phyloP scores from a whole-genome alignment of 2,329 filamentous ascomycete species.

The Xylariaceae sp. region DNA sequence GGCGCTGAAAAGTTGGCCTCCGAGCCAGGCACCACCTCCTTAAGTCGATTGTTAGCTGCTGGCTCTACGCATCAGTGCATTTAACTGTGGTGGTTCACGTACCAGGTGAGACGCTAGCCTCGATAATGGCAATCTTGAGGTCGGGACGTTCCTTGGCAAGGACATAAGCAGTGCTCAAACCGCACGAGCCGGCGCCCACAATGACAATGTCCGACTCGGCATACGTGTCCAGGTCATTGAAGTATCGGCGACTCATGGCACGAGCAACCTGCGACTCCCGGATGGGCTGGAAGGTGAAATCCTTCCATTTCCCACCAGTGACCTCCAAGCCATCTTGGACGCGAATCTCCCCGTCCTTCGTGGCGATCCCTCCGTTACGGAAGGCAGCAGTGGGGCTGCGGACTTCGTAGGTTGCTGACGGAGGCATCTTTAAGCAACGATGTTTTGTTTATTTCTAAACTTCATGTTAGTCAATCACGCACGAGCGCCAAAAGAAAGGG shows the following conservation, averaged over 20 bases:
- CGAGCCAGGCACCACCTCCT: conserved; percentile 86
- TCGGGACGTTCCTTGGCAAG: conserved; percentile 79
- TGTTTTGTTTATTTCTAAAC: conserved; percentile 25
- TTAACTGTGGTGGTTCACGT: conserved; percentile 28
- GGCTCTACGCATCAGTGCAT: not conserved
- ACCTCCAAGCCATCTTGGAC: conserved; percentile 53
- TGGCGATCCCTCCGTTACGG: conserved; percentile 40
- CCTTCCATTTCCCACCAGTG: conserved; percentile 72
- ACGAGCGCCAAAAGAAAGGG: conserved; percentile 28
- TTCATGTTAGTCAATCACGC: conserved; percentile 33
- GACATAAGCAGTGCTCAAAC: conserved; percentile 77
- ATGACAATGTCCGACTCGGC: conserved; percentile 94
- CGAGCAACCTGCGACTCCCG: conserved; percentile 88
- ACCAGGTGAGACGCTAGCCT: conserved; percentile 74
- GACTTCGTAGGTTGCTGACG: conserved; percentile 63
- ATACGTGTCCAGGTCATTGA: conserved; percentile 79
- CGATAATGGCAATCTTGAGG: conserved; percentile 85
- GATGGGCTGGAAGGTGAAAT: conserved; percentile 78
- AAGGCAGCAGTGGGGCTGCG: conserved; percentile 47
- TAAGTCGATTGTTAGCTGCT: not conserved
- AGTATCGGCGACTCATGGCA: conserved; percentile 92
- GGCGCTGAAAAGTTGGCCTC: conserved; percentile 88
- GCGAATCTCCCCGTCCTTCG: conserved; percentile 32
- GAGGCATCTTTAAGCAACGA: conserved; percentile 59
- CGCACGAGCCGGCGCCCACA: conserved; percentile 83